Conservation (phyloP, 1,284 basidiomycete genomes). For the Thecaphora thlaspeos region DNA sequence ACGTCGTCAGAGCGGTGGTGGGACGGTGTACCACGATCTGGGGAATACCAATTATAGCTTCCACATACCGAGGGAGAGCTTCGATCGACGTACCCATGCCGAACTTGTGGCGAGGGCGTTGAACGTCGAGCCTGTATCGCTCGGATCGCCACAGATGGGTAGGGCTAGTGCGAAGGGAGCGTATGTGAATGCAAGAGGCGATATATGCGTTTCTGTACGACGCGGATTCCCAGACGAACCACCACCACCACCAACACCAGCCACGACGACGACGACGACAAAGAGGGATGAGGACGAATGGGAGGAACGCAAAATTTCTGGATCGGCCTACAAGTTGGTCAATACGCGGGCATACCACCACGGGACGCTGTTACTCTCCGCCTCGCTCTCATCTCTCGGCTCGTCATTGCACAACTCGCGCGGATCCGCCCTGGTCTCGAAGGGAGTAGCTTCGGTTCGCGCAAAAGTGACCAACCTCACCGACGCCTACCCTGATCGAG, state of each 20-base stretch:
- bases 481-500: conserved; percentile 61
- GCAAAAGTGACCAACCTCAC: conserved; percentile 85
- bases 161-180: conserved; percentile 14
- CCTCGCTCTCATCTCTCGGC: conserved; percentile 38
- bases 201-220: conserved; percentile 60
- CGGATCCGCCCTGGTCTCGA: conserved; percentile 71
- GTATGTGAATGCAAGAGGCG: conserved; percentile 82
- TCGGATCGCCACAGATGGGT: conserved; percentile 6
- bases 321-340: conserved; percentile 95
- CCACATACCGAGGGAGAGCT: conserved; percentile 76
- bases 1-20: conserved; percentile 87
- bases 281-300: conserved; percentile 6
- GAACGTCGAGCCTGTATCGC: conserved; percentile 59
- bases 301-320: conserved; percentile 72
- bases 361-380: conserved; percentile 89
- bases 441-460: conserved; percentile 85
- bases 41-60: conserved; percentile 98
- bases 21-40: conserved; percentile 92
- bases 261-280: conserved; percentile 5
- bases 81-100: conserved; percentile 78
- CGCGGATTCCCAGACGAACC: conserved; percentile 63
- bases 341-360: conserved; percentile 92
- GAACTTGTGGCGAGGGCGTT: conserved; percentile 77
- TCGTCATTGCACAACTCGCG: conserved; percentile 65
- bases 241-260: no score